Evolutionary conservation across 2,329 filamentous ascomycete genomes (phyloP).

Genomic region (Aspergillus awamori): DNA sequence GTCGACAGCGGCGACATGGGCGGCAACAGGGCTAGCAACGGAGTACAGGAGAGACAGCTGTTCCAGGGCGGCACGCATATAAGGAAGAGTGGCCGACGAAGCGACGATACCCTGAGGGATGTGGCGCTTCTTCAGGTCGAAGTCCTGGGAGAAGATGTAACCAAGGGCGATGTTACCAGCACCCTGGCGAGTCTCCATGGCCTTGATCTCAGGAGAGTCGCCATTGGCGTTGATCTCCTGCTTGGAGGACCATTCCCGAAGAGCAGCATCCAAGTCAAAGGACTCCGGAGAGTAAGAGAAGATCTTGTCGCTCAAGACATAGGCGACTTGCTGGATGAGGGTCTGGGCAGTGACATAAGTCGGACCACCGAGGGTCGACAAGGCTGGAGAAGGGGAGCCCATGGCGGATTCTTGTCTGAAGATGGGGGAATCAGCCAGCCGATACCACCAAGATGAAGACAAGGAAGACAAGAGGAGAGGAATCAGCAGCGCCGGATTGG

Average conservation of each 20-base stretch:
- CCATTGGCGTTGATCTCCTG: conserved; percentile 79
- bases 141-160: conserved; percentile 97
- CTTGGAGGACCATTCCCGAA: conserved; percentile 72
- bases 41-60: conserved; percentile 90
- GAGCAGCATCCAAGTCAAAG: conserved; percentile 85
- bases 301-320: conserved; percentile 92
- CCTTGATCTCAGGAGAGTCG: conserved; percentile 73
- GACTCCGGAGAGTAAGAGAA: conserved; percentile 95
- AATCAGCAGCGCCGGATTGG: conserved; percentile 24
- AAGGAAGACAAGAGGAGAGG: conserved; percentile 26
- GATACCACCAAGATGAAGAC: conserved; percentile 28
- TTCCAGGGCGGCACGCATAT: conserved; percentile 81
- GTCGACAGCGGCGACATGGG: conserved; percentile 88
- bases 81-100: conserved; percentile 77
- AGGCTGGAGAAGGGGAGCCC: conserved; percentile 44
- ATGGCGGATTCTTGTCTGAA: conserved; percentile 34
- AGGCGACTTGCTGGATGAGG: conserved; percentile 93
- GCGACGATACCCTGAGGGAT: conserved; percentile 90
- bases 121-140: conserved; percentile 86
- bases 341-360: conserved; percentile 93
- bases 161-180: conserved; percentile 90
- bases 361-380: conserved; percentile 72
- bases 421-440: conserved; percentile 24
- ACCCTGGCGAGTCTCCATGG: conserved; percentile 84
- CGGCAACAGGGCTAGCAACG: conserved; percentile 88